phyloP scores from a whole-genome alignment of 352 stramenopile species.

The Thalassiosira hispida region DNA sequence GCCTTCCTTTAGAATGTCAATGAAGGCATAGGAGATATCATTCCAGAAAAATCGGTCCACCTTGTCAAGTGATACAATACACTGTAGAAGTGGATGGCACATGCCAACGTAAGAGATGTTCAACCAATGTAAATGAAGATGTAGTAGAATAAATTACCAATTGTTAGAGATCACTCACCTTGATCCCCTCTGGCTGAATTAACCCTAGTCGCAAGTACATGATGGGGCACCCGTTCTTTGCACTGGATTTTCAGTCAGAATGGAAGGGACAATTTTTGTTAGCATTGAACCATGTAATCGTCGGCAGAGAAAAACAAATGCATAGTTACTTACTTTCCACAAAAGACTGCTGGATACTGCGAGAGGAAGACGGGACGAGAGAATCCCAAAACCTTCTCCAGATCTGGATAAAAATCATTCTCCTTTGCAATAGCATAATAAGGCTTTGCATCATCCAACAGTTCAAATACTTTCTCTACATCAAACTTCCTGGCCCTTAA shows the following conservation, averaged over 20 bases:
- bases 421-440: slow-evolving; percentile 54
- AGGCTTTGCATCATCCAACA: slow-evolving; percentile 54
- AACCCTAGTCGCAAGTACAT: slow-evolving; percentile 66
- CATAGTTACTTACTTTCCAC: slow-evolving; percentile 29
- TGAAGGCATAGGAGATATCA: slow-evolving; percentile 61
- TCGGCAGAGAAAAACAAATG: slow-evolving; percentile 35
- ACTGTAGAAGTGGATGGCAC: slow-evolving; percentile 1
- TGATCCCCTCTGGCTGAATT: slow-evolving; percentile 67
- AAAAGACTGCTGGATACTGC: slow-evolving; percentile 46
- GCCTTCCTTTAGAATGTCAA: slow-evolving; percentile 53
- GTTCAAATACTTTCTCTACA: slow-evolving; percentile 52
- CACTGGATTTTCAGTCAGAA: slow-evolving; percentile 15
- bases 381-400: slow-evolving; percentile 52
- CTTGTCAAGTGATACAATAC: slow-evolving; percentile 52
- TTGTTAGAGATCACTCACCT: slow-evolving; percentile 14
- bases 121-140: not conserved
- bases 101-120: not conserved
- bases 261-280: not conserved
- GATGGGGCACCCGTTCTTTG: slow-evolving; percentile 71
- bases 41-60: slow-evolving; percentile 71
- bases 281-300: slow-evolving; percentile 27
- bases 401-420: slow-evolving; percentile 69
- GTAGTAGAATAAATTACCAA: not conserved
- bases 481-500: slow-evolving; percentile 61
- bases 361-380: slow-evolving; percentile 58